These are phyloP conservation scores for Rhododendron kiyosumense DNA, from an alignment of 148 eudicot species.

Conservation along the genomic window DNA sequence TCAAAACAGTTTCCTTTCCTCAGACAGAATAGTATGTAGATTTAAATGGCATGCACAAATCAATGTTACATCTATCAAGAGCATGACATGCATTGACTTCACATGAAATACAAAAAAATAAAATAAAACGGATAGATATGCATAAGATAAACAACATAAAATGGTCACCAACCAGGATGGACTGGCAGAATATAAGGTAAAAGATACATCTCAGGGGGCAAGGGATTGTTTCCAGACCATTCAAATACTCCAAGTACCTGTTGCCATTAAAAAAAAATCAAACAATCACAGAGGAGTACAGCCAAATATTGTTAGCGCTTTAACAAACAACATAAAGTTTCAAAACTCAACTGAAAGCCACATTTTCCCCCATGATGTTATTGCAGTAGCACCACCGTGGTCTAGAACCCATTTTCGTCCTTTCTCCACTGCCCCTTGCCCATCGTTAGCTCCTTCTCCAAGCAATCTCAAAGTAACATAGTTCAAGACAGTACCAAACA, in stretches of 20 bases:
- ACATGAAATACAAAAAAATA: not conserved
- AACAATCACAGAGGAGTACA: not conserved
- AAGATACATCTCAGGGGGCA: conserved; percentile 97
- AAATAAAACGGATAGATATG: not conserved
- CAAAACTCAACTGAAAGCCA: conserved; percentile 91
- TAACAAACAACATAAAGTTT: conserved; percentile 15
- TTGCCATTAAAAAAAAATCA: conserved; percentile 15
- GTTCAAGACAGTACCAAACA: conserved; percentile 88
- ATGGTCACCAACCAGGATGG: conserved; percentile 73
- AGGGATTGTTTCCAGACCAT: conserved; percentile 96
- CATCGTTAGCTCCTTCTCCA: conserved; percentile 87
- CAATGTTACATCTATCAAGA: not conserved
- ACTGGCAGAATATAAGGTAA: conserved; percentile 77
- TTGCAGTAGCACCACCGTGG: conserved; percentile 91
- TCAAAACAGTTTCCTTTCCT: not conserved
- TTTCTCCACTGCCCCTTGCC: conserved; percentile 91
- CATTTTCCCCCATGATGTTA: conserved; percentile 97
- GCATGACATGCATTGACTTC: not conserved
- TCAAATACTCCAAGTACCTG: conserved; percentile 98
- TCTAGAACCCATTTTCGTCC: conserved; percentile 84
- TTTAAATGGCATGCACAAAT: conserved; percentile 1
- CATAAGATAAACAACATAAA: conserved; percentile 8
- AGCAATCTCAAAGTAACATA: conserved; percentile 91
- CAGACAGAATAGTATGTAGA: not conserved
- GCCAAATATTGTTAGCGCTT: not conserved